Percentiles rank a stretch among this genome's conserved stretches.
Conservation (phyloP, 352 stramenopile species). For the Pythium volutum region DNA sequence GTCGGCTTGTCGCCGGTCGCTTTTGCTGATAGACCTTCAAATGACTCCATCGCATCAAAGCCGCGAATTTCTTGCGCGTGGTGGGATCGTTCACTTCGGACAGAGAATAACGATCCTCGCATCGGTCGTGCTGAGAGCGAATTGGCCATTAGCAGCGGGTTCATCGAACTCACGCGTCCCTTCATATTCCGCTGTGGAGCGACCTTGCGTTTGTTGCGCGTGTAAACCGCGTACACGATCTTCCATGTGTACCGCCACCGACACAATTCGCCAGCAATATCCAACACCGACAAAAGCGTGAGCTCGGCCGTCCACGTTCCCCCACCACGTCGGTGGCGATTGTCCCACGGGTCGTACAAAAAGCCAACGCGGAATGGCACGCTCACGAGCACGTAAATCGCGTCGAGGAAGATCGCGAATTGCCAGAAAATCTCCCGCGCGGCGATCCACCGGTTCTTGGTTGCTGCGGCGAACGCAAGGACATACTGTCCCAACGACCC, state of each 20-base stretch:
- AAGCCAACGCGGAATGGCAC: slow-evolving; percentile 38
- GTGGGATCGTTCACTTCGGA: background rate
- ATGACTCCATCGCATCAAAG: slow-evolving; percentile 13
- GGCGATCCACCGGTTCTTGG: background rate
- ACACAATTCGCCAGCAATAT: background rate
- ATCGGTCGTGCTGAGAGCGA: background rate
- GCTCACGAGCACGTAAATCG: slow-evolving; percentile 29
- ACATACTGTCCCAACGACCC: background rate
- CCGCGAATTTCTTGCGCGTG: background rate
- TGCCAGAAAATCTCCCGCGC: background rate
- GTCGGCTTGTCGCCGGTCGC: background rate
- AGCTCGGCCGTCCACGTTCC: slow-evolving; percentile 22
- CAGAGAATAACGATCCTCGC: slow-evolving; percentile 12
- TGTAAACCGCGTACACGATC: background rate
- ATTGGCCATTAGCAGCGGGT: slow-evolving; percentile 5
- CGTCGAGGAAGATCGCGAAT: slow-evolving; percentile 21
- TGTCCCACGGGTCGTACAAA: slow-evolving; percentile 35
- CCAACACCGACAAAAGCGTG: slow-evolving; percentile 1
- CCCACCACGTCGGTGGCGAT: background rate
- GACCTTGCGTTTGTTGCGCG: background rate
- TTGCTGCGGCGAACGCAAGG: background rate
- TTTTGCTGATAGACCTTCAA: background rate
- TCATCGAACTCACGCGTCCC: slow-evolving; percentile 1
- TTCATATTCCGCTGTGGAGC: background rate
- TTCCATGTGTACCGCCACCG: slow-evolving; percentile 15